phyloP scores from a whole-genome alignment of 2,329 filamentous ascomycete genomes.

The Fusarium floridanum region DNA sequence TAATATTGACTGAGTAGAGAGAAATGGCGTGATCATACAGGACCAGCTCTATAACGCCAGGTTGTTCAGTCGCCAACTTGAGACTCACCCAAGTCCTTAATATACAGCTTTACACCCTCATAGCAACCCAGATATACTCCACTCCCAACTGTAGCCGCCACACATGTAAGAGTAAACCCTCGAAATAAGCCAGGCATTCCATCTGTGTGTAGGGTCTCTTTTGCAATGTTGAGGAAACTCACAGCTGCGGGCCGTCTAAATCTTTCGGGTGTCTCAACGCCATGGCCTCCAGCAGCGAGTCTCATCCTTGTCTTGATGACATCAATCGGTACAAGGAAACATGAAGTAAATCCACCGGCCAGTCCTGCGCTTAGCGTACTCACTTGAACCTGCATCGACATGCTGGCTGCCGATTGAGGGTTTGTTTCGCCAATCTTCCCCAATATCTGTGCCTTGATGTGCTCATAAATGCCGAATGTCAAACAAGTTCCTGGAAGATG shows the following conservation, averaged over 20 bases:
- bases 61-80: background rate
- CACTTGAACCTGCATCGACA: slow-evolving; percentile 15
- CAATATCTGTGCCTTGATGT: slow-evolving; percentile 21
- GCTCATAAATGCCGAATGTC: slow-evolving; percentile 30
- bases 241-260: background rate
- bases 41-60: background rate
- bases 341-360: slow-evolving; percentile 23
- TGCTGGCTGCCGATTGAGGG: background rate
- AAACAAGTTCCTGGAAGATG: slow-evolving; percentile 32
- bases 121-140: slow-evolving; percentile 29
- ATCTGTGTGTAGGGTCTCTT: slow-evolving; percentile 17
- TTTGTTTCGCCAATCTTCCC: background rate
- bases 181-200: slow-evolving; percentile 26
- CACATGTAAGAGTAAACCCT: slow-evolving; percentile 26
- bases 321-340: slow-evolving; percentile 24
- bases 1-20: background rate
- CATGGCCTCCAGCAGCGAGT: slow-evolving; percentile 17
- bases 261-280: slow-evolving; percentile 9
- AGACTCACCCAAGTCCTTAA: background rate
- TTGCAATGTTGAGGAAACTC: slow-evolving; percentile 17
- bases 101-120: slow-evolving; percentile 26
- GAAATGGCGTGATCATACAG: background rate
- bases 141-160: slow-evolving; percentile 29
- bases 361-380: slow-evolving; percentile 30
- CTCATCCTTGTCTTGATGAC: slow-evolving; percentile 34